Base-by-base conservation (phyloP, 2,329 filamentous ascomycete species). In the Lasiodiplodia sp. region DNA sequence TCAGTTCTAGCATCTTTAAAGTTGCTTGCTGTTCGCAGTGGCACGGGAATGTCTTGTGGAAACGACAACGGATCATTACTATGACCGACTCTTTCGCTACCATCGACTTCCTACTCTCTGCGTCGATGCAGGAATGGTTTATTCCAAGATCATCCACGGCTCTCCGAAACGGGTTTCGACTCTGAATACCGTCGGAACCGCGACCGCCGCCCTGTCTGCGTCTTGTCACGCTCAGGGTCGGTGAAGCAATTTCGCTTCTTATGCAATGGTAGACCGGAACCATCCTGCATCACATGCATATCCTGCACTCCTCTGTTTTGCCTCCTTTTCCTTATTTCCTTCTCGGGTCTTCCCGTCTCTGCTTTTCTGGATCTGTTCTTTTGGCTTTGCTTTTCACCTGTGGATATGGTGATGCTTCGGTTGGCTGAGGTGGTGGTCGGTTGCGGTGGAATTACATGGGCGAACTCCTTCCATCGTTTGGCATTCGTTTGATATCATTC, bases 401-500 rank as follows among this genome's bases (percentile, higher is more conserved):
- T 63, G 58, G 58, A 63, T 63, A 63, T 10, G 58, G 40, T 63
- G 60, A 49, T 64, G 60, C 60, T 52, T 31, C 47, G 60, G 60
- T 52, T 64, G 44, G 60, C 10, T 64, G 60, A 18, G 60, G 18
- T 52, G 10, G 28, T 34, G 28, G 58, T 62, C 38, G 57, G 37
- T 62, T 47, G 57, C 44, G 60, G 40, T 64, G 60, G 44, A 64
- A 52, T 38, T 52, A 47, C 60, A 64, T 52, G 60, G 60, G 60
- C 60, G 60, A 64, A 64, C 60, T 64, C 47, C 60, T 64, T 53
- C 47, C 47, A 52, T 64, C 47, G 44, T 64, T 64, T 64, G 44
- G 60, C 60, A 52, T 64, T 64, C 60, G 60, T 52, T 64, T 64
- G 60, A 64, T 64, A 64, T 64, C 60, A 63, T 40, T 64, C 60